Evolutionary conservation across 2,329 filamentous ascomycete species (phyloP).

Genomic region (Lasiodiplodia gonubiensis): DNA sequence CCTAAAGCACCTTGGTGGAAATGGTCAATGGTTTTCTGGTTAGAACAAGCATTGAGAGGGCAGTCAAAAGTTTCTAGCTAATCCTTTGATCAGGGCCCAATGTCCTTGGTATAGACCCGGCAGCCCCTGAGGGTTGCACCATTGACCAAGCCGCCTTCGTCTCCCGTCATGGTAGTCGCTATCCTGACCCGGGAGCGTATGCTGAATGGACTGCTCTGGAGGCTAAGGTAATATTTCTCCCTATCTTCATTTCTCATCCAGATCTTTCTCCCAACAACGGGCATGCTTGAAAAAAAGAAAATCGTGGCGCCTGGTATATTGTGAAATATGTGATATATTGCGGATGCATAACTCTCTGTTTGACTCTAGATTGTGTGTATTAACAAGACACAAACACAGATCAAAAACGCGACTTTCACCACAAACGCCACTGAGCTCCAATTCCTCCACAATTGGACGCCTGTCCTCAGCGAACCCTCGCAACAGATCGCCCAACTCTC

Average conservation of each 20-base stretch:
- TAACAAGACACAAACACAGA: slow-evolving; percentile 42
- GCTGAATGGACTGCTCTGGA: slow-evolving; percentile 56
- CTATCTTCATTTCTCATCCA: neutral
- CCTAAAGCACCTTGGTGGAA: slow-evolving; percentile 47
- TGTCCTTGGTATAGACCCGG: slow-evolving; percentile 60
- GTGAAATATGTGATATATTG: neutral
- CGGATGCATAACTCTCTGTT: neutral
- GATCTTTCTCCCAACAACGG: neutral
- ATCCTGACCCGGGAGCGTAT: slow-evolving; percentile 66
- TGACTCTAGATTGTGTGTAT: neutral
- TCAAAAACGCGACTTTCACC: slow-evolving; percentile 61
- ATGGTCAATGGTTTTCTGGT: slow-evolving; percentile 48
- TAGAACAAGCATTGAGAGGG: neutral
- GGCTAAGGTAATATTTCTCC: slow-evolving; percentile 1
- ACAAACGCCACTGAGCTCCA: slow-evolving; percentile 57
- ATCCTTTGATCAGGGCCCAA: slow-evolving; percentile 54
- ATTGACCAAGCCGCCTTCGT: slow-evolving; percentile 67
- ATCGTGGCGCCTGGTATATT: too few relatives aligned
- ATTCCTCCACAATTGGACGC: slow-evolving; percentile 65
- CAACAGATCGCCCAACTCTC: slow-evolving; percentile 65
- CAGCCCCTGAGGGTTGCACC: slow-evolving; percentile 61
- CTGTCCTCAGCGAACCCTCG: slow-evolving; percentile 60
- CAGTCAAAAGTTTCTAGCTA: neutral
- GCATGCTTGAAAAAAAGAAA: too few relatives aligned
- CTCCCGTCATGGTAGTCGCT: slow-evolving; percentile 67